Evolutionary conservation across 2,329 filamentous ascomycete species (phyloP).

Genomic region (Calonectria fujianensis): DNA sequence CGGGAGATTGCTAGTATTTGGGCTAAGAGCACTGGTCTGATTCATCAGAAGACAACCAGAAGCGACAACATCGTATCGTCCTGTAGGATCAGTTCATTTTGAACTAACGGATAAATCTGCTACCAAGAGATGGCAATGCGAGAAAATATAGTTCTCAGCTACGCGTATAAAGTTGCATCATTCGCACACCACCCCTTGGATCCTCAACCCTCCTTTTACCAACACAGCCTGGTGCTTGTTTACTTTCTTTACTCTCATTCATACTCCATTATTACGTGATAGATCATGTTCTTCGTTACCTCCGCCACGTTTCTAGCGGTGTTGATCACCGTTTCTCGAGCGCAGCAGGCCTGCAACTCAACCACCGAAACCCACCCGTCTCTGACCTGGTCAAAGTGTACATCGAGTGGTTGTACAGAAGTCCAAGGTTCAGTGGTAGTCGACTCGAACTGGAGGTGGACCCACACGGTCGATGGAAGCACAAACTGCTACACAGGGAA

Average conservation of each 20-base stretch:
- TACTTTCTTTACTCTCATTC: constrained; percentile 32
- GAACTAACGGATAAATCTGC: neutral
- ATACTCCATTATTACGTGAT: constrained; percentile 13
- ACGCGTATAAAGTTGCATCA: neutral
- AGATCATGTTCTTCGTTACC: constrained; percentile 10
- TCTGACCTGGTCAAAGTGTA: constrained; percentile 72
- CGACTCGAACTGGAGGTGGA: constrained; percentile 78
- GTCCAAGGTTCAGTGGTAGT: constrained; percentile 71
- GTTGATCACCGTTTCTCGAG: constrained; percentile 55
- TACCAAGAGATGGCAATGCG: neutral
- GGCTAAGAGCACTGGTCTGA: neutral
- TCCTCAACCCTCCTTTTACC: constrained; percentile 35
- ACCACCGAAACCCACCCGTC: constrained; percentile 70
- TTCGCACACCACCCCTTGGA: neutral
- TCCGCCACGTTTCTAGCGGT: constrained; percentile 50
- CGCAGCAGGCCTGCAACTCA: constrained; percentile 70
- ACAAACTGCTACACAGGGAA: constrained; percentile 76
- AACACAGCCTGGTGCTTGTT: constrained; percentile 46
- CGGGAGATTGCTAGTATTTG: constrained; percentile 29
- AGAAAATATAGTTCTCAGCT: neutral
- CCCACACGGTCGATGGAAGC: constrained; percentile 66
- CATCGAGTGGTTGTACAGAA: constrained; percentile 68
- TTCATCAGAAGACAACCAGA: neutral
- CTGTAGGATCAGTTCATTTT: neutral
- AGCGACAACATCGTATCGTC: neutral